Percentiles rank a stretch among this genome's conserved stretches.
These are phyloP conservation scores for Gillenia trifoliata DNA, from an alignment of 306 rosid species.

Conservation along the genomic window DNA sequence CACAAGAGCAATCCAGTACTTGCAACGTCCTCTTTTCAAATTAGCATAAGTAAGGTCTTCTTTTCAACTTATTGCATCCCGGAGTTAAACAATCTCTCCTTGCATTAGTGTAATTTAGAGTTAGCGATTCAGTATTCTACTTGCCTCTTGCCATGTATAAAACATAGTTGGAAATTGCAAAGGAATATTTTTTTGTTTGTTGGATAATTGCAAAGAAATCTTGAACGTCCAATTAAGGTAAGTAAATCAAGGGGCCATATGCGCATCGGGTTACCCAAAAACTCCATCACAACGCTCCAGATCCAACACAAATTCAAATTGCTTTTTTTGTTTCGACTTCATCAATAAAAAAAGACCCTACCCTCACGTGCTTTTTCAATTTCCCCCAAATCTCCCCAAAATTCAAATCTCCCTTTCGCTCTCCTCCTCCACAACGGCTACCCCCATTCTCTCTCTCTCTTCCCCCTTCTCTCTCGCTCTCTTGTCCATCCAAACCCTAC, in stretches of 20 bases:
- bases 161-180: neutral
- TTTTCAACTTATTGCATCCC: too few species aligned
- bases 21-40: too few species aligned
- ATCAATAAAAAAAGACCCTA: constrained; percentile 10
- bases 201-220: too few species aligned
- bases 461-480: constrained; percentile 27
- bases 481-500: constrained; percentile 24
- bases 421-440: constrained; percentile 32
- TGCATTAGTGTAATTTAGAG: too few species aligned
- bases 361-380: constrained; percentile 16
- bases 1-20: too few species aligned
- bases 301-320: constrained; percentile 15
- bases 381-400: constrained; percentile 17
- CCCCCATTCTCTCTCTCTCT: constrained; percentile 19
- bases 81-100: too few species aligned
- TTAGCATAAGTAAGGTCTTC: too few species aligned
- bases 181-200: neutral
- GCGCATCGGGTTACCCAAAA: neutral
- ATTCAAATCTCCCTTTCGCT: constrained; percentile 43
- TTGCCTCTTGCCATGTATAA: neutral
- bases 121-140: too few species aligned
- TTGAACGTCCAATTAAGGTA: too few species aligned
- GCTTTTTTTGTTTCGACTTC: neutral
- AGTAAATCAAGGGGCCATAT: too few species aligned
- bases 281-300: neutral